Evolutionary conservation across 2,329 filamentous ascomycete genomes (phyloP).

Genomic region (Cladosporium colombiae): DNA sequence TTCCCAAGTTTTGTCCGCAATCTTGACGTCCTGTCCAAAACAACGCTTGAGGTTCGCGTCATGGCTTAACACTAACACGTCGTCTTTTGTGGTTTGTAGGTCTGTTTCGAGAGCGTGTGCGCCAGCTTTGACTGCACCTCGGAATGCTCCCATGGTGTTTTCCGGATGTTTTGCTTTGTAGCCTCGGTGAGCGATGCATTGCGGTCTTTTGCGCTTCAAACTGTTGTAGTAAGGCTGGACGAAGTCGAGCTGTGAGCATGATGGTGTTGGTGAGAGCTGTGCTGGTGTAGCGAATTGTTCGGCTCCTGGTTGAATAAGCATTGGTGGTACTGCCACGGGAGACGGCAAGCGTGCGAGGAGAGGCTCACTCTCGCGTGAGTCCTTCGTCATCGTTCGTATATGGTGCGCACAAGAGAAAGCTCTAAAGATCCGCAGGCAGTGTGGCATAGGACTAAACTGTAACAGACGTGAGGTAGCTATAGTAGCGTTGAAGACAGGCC

Average conservation of each 20-base stretch:
- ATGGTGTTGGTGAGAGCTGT: constrained; percentile 27
- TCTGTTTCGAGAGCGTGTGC: constrained; percentile 87
- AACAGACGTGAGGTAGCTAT: neutral
- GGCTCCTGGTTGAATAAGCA: constrained; percentile 35
- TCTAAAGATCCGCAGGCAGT: neutral
- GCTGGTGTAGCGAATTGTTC: constrained; percentile 31
- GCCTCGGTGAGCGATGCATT: constrained; percentile 76
- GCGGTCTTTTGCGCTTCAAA: constrained; percentile 53
- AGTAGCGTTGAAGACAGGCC: neutral
- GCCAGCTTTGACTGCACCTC: constrained; percentile 69
- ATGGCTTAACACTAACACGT: constrained; percentile 72
- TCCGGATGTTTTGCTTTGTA: constrained; percentile 79
- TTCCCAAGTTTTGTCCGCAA: constrained; percentile 75
- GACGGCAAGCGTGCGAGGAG: constrained; percentile 15
- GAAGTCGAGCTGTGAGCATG: constrained; percentile 29
- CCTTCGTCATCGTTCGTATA: neutral
- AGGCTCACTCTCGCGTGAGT: neutral
- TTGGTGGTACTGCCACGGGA: constrained; percentile 27
- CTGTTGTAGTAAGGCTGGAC: constrained; percentile 27
- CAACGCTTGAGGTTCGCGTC: constrained; percentile 77
- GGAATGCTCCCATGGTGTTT: constrained; percentile 81
- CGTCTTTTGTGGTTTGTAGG: constrained; percentile 77
- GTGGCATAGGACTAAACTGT: neutral
- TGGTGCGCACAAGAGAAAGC: neutral
- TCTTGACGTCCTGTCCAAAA: constrained; percentile 71